Evolutionary conservation across 495 filamentous ascomycete species (phyloP).

Genomic region (Penicillium tannophilum): DNA sequence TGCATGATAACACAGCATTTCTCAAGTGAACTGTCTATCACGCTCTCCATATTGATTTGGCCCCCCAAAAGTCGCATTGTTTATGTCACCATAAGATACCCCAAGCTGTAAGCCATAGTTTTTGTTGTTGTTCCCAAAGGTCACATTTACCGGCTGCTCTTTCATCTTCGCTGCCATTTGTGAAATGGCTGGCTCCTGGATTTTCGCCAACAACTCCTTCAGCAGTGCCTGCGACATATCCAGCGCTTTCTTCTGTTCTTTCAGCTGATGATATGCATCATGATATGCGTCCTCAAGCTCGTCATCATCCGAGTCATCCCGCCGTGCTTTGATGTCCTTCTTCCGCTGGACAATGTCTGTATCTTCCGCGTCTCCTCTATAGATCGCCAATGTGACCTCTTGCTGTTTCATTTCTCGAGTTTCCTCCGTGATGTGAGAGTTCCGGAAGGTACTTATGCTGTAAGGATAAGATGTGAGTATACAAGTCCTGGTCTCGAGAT

Average conservation of each 20-base stretch:
- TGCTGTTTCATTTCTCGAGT: not conserved
- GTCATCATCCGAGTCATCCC: not conserved
- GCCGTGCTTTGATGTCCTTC: not conserved
- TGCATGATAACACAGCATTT: too few species aligned
- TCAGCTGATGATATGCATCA: not conserved
- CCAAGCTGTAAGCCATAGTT: not conserved
- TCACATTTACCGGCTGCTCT: not conserved
- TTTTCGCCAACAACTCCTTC: constrained; percentile 1
- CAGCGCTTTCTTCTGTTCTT: not conserved
- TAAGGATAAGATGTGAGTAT: not conserved
- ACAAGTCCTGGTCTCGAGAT: not conserved
- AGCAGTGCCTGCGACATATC: not conserved
- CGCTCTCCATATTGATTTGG: not conserved
- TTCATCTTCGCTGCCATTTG: not conserved
- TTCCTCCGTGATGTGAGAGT: not conserved
- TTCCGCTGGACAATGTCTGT: not conserved
- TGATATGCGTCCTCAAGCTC: not conserved
- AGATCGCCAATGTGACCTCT: not conserved
- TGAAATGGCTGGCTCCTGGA: not conserved
- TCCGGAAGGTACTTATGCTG: not conserved
- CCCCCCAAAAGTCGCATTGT: not conserved
- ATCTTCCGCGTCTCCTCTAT: not conserved
- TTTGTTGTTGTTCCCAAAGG: constrained; percentile 3
- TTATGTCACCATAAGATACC: constrained; percentile 1
- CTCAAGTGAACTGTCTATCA: not conserved